Percentiles rank a stretch among this genome's conserved stretches.
Evolutionary conservation across 164 flowering plant species (phyloP).

Genomic region (Macadamia integrifolia): DNA sequence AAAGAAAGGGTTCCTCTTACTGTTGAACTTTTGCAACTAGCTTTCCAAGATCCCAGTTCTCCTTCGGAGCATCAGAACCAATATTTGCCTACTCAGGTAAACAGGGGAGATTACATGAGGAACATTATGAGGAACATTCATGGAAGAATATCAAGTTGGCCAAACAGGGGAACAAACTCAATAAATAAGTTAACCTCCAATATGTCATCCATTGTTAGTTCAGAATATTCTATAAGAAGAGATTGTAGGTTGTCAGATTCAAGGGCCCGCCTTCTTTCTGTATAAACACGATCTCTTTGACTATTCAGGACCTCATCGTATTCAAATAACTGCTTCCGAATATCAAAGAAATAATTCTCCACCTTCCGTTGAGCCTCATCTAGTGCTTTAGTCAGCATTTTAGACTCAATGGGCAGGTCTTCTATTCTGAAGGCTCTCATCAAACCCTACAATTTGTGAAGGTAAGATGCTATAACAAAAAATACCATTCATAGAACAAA

Average conservation of each 20-base stretch:
- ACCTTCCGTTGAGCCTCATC: conserved; percentile 99
- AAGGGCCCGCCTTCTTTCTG: conserved; percentile 96
- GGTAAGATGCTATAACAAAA: conserved; percentile 6
- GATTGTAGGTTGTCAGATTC: conserved; percentile 75
- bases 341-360: conserved; percentile 95
- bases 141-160: neutral
- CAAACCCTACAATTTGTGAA: conserved; percentile 57
- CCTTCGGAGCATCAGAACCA: conserved; percentile 77
- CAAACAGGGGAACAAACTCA: neutral
- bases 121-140: neutral
- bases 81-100: conserved; percentile 66
- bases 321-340: conserved; percentile 91
- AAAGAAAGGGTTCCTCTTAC: conserved; percentile 38
- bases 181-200: conserved; percentile 49
- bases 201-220: conserved; percentile 97
- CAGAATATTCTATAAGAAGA: conserved; percentile 93
- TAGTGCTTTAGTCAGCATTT: conserved; percentile 91
- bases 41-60: conserved; percentile 91
- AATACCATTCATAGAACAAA: neutral
- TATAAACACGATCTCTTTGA: conserved; percentile 96
- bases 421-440: conserved; percentile 98
- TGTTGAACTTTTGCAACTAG: conserved; percentile 89
- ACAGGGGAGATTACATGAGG: neutral
- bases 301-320: conserved; percentile 95
- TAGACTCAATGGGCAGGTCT: conserved; percentile 95